Evolutionary conservation across 306 rosid genomes (phyloP), one percentile per base, ranked within the genome.

Genomic region (Vigna reflexopilosa): DNA sequence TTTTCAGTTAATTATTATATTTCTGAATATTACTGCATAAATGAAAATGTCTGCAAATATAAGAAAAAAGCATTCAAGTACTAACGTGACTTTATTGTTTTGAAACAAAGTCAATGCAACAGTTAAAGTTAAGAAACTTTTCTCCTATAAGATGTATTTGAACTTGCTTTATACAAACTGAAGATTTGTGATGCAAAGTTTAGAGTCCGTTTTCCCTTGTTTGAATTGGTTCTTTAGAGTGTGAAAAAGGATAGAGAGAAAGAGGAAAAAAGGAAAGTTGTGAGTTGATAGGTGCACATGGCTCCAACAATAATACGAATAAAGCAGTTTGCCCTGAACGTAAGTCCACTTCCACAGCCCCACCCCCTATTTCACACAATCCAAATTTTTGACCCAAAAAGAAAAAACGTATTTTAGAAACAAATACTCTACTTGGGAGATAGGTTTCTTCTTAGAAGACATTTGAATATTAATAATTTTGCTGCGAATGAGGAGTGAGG

Each of bases 251-350:
- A 12, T 1, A 10, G 17, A 22, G 20, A 63, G 15, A 34, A 32
- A 16, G 13, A 73, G 42, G 10, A 4, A 11, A 28, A 42, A 75
- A 49, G 19, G 20, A 65, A 74, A 73, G 64, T 32, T 38, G 45
- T 24, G 45, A 30, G 12, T 76, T 70, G 81, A 76, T 51, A 71
- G 65, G 48, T 82, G 86, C 79, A 66, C 67, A 77, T 77, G 85
- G 48, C 20, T 40, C 69, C 74, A 58, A 72, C 36, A 52, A 65
- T 67, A 64, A 81, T 67, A 42, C 56, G 73, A 40, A 72, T 63
- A 71, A 63, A 80, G 67, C 67, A 38, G 9, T 52, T 64, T 51
- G 67, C 38, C 57, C 78, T 49, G 48, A 24, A 16, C 26, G 12
- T 16, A 58, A 47, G 77, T 72, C 67, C 83, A 42, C 52, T 30